Percentiles rank a stretch among this genome's conserved stretches.
Conservation (phyloP, 192 early-diverging fungal genomes). For the Mortierella hygrophila region DNA sequence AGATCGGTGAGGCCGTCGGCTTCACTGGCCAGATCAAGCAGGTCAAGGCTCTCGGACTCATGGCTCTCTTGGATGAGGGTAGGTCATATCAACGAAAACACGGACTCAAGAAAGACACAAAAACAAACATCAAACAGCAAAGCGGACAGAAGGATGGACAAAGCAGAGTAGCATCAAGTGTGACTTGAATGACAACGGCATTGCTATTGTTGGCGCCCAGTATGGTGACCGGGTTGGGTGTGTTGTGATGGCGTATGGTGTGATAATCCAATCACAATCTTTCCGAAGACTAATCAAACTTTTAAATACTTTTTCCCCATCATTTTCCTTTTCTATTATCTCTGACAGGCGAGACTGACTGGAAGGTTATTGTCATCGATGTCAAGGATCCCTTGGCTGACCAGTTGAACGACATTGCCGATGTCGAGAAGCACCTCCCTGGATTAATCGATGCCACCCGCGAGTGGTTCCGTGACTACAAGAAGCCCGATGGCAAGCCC, state of each 20-base stretch:
- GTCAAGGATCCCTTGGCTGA: conserved; percentile 96
- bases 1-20: conserved; percentile 96
- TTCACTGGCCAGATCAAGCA: conserved; percentile 97
- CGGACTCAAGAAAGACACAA: not conserved
- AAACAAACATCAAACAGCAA: not conserved
- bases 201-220: not conserved
- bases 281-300: not conserved
- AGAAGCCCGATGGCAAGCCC: conserved; percentile 99
- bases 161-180: not conserved
- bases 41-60: conserved; percentile 98
- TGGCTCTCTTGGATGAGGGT: conserved; percentile 98
- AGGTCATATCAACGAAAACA: not conserved
- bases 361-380: conserved; percentile 99
- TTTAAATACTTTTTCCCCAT: not conserved
- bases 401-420: conserved; percentile 98
- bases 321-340: conserved; percentile 13
- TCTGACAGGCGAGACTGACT: conserved; percentile 89
- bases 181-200: not conserved
- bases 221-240: not conserved
- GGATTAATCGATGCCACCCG: conserved; percentile 95
- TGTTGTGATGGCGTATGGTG: not conserved
- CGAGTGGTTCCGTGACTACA: conserved; percentile 99
- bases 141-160: not conserved
- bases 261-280: not conserved
- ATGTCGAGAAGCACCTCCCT: conserved; percentile 96